Conservation (phyloP, 805 yeast genomes). For the Candida xiaguanensis region DNA sequence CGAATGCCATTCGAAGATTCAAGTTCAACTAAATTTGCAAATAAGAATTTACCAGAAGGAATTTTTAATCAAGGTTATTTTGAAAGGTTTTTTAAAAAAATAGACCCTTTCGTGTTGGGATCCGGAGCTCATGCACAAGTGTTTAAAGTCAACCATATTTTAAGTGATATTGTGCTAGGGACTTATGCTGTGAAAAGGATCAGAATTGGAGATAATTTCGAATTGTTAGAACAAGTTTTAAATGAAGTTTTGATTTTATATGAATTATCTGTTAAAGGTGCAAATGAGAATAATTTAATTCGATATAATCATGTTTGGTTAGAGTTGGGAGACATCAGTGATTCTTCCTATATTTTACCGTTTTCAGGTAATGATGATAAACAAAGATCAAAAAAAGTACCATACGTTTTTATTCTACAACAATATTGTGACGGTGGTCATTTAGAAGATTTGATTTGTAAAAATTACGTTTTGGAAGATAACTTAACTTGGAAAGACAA, state of each 20-base stretch:
- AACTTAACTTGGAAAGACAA: constrained; percentile 23
- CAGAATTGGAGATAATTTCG: constrained; percentile 72
- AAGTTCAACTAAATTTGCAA: background rate
- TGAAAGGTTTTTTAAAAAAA: constrained; percentile 60
- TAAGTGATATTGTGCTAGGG: constrained; percentile 70
- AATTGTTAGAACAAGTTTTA: constrained; percentile 65
- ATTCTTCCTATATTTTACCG: constrained; percentile 30
- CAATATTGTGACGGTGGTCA: constrained; percentile 91
- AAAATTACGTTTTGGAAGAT: constrained; percentile 20
- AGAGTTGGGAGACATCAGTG: constrained; percentile 59
- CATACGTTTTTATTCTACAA: constrained; percentile 76
- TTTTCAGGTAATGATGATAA: constrained; percentile 5
- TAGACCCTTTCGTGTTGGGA: constrained; percentile 56
- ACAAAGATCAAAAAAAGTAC: constrained; percentile 28
- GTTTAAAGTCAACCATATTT: constrained; percentile 75
- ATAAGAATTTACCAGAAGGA: constrained; percentile 40
- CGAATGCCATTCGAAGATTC: constrained; percentile 17
- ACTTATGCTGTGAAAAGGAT: constrained; percentile 81
- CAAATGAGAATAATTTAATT: constrained; percentile 58
- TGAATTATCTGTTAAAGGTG: constrained; percentile 41
- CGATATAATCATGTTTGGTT: constrained; percentile 91
- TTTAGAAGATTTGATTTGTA: constrained; percentile 56
- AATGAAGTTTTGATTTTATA: constrained; percentile 75
- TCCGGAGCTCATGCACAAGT: constrained; percentile 85
- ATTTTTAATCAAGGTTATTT: constrained; percentile 84